These are phyloP conservation scores for Aspergillus sp. DNA, from an alignment of 2,329 filamentous ascomycete species.

Conservation along the genomic window DNA sequence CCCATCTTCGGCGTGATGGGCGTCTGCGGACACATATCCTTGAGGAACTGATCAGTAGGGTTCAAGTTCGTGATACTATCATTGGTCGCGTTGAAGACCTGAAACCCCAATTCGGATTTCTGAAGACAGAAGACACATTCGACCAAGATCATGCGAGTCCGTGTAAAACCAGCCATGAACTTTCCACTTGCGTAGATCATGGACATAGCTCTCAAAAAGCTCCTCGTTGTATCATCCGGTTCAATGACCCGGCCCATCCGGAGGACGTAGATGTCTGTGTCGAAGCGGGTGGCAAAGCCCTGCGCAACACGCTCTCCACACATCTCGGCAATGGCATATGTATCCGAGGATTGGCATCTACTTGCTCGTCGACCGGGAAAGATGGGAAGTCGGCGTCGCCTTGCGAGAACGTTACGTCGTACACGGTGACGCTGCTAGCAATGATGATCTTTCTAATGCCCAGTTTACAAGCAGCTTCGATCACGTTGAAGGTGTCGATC, in stretches of 20 bases:
- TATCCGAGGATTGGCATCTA: slow-evolving; percentile 57
- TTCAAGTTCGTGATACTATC: slow-evolving; percentile 51
- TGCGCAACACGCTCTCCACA: slow-evolving; percentile 55
- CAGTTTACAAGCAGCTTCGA: slow-evolving; percentile 59
- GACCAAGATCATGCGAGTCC: slow-evolving; percentile 57
- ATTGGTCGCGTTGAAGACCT: slow-evolving; percentile 61
- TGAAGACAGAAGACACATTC: slow-evolving; percentile 54
- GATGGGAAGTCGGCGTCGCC: slow-evolving; percentile 53
- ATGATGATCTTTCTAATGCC: slow-evolving; percentile 60
- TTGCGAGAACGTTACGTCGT: slow-evolving; percentile 59
- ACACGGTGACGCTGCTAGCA: slow-evolving; percentile 56
- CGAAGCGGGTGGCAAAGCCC: slow-evolving; percentile 53
- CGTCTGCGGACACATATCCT: slow-evolving; percentile 44
- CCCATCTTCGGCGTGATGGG: slow-evolving; percentile 52
- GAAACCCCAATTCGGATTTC: slow-evolving; percentile 53
- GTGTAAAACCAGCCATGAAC: slow-evolving; percentile 61
- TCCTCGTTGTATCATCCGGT: slow-evolving; percentile 55
- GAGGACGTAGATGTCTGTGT: slow-evolving; percentile 55
- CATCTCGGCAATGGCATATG: slow-evolving; percentile 58
- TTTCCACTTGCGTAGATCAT: slow-evolving; percentile 47
- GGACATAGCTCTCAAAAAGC: slow-evolving; percentile 48
- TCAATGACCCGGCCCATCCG: slow-evolving; percentile 60
- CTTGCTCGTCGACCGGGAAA: slow-evolving; percentile 57
- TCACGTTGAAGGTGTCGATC: slow-evolving; percentile 55
- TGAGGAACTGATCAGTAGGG: slow-evolving; percentile 50